Base-by-base conservation (phyloP, 116 monocot species). In the Papilionanthe hybrid region DNA sequence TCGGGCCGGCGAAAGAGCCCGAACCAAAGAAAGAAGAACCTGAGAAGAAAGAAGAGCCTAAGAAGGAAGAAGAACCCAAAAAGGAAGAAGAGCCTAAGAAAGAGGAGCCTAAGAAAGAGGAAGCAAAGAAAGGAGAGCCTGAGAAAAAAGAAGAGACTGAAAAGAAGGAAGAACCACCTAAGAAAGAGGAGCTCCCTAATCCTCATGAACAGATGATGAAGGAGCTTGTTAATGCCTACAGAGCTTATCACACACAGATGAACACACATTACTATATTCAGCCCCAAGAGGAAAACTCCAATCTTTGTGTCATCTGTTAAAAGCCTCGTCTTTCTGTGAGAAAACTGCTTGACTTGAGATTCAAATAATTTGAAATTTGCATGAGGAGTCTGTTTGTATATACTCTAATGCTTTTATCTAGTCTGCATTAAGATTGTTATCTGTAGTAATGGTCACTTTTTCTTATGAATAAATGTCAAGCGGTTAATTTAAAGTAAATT, bases 141-240 rank as follows among this genome's bases (percentile, higher is more conserved):
- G 49, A 27, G 27, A 68, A 79, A 29, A 48, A 79, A 28, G 78
- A 78, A 25, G 63, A 58, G 77, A 8, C 29, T 2, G 32, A n/a
- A 29, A 57, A 78, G 57, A 57, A 78, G 63, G 78, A 79, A 68
- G 68, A 79, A 23, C 43, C 42, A 11, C 0, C 32, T 18, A 63
- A 57, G 45, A 67, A 57, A 28, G 79, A 44, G 19, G 63, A 79
- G 45, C 63, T 4, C 37, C 37, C 47, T 10, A 65, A 68, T 17
- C 79, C 44, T 22, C 79, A 79, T 25, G 79, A 79, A 27, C 79
- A 68, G 47, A 66, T 79, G 48, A 45, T 66, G 12, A 79, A 44
- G 79, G 68, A 79, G 68, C 79, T 79, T n/a, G 79, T 67, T 15
- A 79, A 79, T 17, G 79, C 79, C 5, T 79, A 79, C 79, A 79